Evolutionary conservation across 1,139 yeast genomes (phyloP).

Genomic region (Tardiomyces depauwii): DNA sequence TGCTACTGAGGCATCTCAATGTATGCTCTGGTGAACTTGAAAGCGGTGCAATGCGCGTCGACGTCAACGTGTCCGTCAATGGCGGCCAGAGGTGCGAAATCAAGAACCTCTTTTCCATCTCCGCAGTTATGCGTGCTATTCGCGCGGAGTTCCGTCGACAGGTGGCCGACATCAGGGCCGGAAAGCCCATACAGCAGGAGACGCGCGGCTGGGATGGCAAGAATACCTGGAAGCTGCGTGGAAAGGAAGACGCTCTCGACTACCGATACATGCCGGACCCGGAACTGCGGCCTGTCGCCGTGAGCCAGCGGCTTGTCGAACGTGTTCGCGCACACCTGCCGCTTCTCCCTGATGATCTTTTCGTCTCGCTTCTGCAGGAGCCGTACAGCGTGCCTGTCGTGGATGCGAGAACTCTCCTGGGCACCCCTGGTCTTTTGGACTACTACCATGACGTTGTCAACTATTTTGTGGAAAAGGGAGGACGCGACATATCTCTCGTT

Average conservation of each 20-base stretch:
- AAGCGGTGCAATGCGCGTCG: conserved; percentile 44
- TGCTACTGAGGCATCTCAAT: conserved; percentile 41
- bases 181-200: conserved; percentile 40
- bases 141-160: conserved; percentile 70
- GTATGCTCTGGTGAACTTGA: conserved; percentile 1
- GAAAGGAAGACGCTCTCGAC: conserved; percentile 74
- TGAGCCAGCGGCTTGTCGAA: conserved; percentile 34
- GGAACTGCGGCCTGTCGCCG: conserved; percentile 53
- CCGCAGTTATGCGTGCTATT: conserved; percentile 72
- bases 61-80: conserved; percentile 76
- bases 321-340: conserved; percentile 39
- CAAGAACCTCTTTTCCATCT: conserved; percentile 76
- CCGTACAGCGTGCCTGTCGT: conserved; percentile 56
- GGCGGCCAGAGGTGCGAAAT: conserved; percentile 66
- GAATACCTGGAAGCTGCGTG: conserved; percentile 51
- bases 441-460: conserved; percentile 42
- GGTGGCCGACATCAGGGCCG: conserved; percentile 28
- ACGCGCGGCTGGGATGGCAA: conserved; percentile 91
- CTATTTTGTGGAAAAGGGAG: conserved; percentile 11
- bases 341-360: conserved; percentile 48
- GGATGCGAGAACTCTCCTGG: conserved; percentile 57
- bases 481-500: conserved; percentile 26
- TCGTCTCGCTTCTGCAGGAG: conserved; percentile 34
- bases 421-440: conserved; percentile 34
- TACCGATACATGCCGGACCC: conserved; percentile 94